These are phyloP conservation scores for Chlorella sp. DNA, from an alignment of 139 green algal genomes.

Conservation along the genomic window DNA sequence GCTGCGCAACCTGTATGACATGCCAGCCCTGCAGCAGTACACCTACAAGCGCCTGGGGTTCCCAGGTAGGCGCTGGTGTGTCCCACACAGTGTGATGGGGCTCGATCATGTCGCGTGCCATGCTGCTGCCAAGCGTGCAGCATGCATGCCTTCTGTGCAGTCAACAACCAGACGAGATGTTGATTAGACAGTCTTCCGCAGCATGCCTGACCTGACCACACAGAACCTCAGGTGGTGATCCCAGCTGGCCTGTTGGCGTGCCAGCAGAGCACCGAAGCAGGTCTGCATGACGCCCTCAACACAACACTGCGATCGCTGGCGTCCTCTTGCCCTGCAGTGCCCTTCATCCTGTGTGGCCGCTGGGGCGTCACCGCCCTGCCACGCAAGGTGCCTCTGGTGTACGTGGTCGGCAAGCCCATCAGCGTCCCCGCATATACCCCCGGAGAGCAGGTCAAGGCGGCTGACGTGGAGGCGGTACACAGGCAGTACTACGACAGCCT, in stretches of 20 bases:
- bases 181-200: too few relatives aligned
- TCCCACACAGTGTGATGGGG: constrained; percentile 64
- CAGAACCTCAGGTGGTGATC: too few relatives aligned
- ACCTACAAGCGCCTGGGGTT: constrained; percentile 79
- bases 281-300: background rate
- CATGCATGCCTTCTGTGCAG: too few relatives aligned
- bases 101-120: background rate
- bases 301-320: background rate
- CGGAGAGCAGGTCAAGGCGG: constrained; percentile 7
- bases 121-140: too few relatives aligned
- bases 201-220: too few relatives aligned
- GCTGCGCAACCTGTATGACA: constrained; percentile 51
- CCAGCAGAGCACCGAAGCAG: background rate
- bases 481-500: constrained; percentile 47
- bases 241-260: background rate
- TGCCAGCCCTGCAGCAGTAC: constrained; percentile 54
- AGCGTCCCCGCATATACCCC: background rate
- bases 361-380: too few relatives aligned
- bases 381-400: too few relatives aligned
- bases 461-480: constrained; percentile 50
- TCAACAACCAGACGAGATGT: too few relatives aligned
- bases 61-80: too few relatives aligned
- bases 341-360: too few relatives aligned
- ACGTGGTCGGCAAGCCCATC: too few relatives aligned
- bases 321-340: constrained; percentile 52